Percentiles rank a stretch among this genome's conserved stretches.
Evolutionary conservation across 495 filamentous ascomycete species (phyloP).

Genomic region (Podospora sp.): DNA sequence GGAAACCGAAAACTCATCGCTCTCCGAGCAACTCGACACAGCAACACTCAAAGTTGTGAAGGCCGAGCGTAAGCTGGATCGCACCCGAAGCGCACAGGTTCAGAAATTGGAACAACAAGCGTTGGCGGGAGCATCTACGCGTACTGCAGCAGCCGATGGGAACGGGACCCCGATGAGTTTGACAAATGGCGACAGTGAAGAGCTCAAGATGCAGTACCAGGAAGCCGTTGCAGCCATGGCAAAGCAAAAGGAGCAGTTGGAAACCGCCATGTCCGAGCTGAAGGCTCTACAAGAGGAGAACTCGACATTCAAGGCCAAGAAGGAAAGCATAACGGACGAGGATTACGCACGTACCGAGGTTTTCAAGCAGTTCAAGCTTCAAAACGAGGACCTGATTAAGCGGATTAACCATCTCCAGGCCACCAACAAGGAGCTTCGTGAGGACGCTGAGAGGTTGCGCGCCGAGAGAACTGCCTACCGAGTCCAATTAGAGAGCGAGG

Average conservation of each 20-base stretch:
- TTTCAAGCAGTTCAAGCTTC: constrained; percentile 86
- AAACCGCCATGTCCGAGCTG: constrained; percentile 76
- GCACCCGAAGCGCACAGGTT: constrained; percentile 82
- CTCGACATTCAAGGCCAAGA: constrained; percentile 59
- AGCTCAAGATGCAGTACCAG: constrained; percentile 60
- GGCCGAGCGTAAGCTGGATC: constrained; percentile 90
- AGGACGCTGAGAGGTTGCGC: constrained; percentile 81
- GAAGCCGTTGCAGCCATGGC: constrained; percentile 72
- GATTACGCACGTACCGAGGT: constrained; percentile 90
- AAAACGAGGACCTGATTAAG: constrained; percentile 89
- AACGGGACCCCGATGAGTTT: constrained; percentile 58
- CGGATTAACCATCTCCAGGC: constrained; percentile 91
- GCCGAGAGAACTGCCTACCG: constrained; percentile 83
- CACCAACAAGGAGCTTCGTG: constrained; percentile 78
- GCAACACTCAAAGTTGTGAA: constrained; percentile 90
- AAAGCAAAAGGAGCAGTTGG: constrained; percentile 86
- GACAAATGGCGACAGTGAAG: constrained; percentile 64
- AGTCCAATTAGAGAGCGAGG: constrained; percentile 75
- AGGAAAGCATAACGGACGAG: constrained; percentile 78
- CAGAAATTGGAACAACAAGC: constrained; percentile 91
- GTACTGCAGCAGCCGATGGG: constrained; percentile 55
- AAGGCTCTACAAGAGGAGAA: constrained; percentile 76
- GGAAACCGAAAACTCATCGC: constrained; percentile 75
- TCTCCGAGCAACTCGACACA: constrained; percentile 78
- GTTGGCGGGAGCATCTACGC: constrained; percentile 60